Evolutionary conservation across 2,329 filamentous ascomycete species (phyloP).

Genomic region (Talaromyces sp.): DNA sequence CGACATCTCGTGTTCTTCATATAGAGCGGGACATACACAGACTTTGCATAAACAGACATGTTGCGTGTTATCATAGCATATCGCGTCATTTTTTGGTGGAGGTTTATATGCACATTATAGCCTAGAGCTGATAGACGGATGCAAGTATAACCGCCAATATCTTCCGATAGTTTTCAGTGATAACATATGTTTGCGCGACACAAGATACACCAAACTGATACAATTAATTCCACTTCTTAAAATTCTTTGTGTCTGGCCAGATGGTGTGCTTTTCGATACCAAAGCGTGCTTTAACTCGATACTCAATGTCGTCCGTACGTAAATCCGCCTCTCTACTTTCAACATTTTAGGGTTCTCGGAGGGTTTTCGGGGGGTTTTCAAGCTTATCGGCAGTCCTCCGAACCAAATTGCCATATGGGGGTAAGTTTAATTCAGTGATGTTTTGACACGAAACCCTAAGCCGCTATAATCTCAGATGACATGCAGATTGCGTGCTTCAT

Average conservation of each 20-base stretch:
- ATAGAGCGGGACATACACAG: not conserved
- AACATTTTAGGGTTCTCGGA: not conserved
- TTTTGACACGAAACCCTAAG: not conserved
- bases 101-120: not conserved
- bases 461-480: not conserved
- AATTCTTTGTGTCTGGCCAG: not conserved
- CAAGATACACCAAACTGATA: not conserved
- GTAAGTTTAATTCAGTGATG: not conserved
- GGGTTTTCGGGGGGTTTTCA: not conserved
- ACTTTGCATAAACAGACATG: too few relatives aligned
- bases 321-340: not conserved
- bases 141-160: not conserved
- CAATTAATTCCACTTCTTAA: not conserved
- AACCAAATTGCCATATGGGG: not conserved
- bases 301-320: not conserved
- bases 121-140: not conserved
- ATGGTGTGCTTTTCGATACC: not conserved
- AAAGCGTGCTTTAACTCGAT: not conserved
- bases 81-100: constrained; percentile 2
- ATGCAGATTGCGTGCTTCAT: not conserved
- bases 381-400: not conserved
- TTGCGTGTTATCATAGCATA: constrained; percentile 6
- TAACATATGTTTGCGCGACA: not conserved
- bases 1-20: not conserved
- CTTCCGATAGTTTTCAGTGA: not conserved